Evolutionary conservation across 2,329 filamentous ascomycete species (phyloP).

Genomic region (Acarospora socialis): DNA sequence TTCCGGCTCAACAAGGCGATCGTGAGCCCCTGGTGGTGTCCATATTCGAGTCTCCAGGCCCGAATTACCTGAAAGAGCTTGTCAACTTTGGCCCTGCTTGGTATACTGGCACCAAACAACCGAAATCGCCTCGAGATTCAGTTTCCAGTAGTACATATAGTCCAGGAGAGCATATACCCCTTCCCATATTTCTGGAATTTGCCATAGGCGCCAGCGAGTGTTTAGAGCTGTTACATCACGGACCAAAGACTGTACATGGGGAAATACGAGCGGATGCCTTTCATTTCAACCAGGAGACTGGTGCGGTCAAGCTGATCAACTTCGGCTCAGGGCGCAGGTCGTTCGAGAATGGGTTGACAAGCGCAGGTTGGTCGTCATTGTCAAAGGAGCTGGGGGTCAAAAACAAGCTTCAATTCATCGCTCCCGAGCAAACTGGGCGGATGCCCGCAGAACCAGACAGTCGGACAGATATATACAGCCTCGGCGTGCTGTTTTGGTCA

Average conservation of each 20-base stretch:
- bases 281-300: constrained; percentile 61
- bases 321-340: constrained; percentile 77
- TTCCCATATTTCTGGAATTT: constrained; percentile 74
- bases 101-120: constrained; percentile 30
- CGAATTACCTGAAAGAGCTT: constrained; percentile 55
- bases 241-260: constrained; percentile 72
- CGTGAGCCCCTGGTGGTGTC: constrained; percentile 59
- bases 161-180: constrained; percentile 47
- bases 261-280: constrained; percentile 86
- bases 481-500: constrained; percentile 81
- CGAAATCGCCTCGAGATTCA: neutral
- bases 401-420: constrained; percentile 82
- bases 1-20: constrained; percentile 55
- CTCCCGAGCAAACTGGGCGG: constrained; percentile 85
- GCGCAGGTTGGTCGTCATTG: constrained; percentile 71
- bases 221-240: constrained; percentile 80
- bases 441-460: constrained; percentile 86
- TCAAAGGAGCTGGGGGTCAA: constrained; percentile 75
- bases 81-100: constrained; percentile 67
- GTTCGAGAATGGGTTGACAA: constrained; percentile 77
- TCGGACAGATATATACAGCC: constrained; percentile 83
- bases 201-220: constrained; percentile 79
- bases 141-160: constrained; percentile 33
- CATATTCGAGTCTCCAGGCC: constrained; percentile 66
- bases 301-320: constrained; percentile 63